These are phyloP conservation scores for Fusarium miscanthi DNA, from an alignment of 2,329 filamentous ascomycete species.

Conservation along the genomic window DNA sequence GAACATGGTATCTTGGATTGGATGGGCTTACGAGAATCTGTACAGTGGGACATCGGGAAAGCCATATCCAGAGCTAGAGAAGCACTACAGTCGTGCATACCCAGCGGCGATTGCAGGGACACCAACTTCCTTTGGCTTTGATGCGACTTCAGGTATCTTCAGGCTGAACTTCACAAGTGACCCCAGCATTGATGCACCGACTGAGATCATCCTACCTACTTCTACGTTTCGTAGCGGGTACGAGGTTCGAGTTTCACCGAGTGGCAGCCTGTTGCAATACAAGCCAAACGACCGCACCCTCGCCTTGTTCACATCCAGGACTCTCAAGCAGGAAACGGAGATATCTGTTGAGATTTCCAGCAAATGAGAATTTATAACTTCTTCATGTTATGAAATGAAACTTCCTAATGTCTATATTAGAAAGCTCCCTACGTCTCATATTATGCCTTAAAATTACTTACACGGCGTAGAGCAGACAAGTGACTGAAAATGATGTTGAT, in stretches of 20 bases:
- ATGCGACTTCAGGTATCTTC: rapidly evolving
- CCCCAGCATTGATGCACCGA: rapidly evolving
- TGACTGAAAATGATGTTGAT: rapidly evolving
- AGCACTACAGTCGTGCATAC: background rate
- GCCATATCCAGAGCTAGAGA: background rate
- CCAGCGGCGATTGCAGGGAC: background rate
- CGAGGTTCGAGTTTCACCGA: rapidly evolving
- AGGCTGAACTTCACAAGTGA: background rate
- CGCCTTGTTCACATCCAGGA: background rate
- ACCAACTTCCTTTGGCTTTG: rapidly evolving
- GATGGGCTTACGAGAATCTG: background rate
- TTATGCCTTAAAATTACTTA: rapidly evolving
- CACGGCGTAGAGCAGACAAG: too few species aligned
- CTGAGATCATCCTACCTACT: rapidly evolving
- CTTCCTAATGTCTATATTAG: too few species aligned
- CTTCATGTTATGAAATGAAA: background rate
- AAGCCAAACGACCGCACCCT: background rate
- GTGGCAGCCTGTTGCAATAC: background rate
- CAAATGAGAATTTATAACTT: background rate
- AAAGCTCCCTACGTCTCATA: background rate
- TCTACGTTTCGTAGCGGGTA: rapidly evolving
- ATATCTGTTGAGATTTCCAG: background rate
- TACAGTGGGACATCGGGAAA: background rate
- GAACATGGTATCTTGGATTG: background rate
- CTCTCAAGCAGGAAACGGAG: rapidly evolving